Evolutionary conservation across 148 eudicot genomes (phyloP).

Genomic region (Cornus kousa): DNA sequence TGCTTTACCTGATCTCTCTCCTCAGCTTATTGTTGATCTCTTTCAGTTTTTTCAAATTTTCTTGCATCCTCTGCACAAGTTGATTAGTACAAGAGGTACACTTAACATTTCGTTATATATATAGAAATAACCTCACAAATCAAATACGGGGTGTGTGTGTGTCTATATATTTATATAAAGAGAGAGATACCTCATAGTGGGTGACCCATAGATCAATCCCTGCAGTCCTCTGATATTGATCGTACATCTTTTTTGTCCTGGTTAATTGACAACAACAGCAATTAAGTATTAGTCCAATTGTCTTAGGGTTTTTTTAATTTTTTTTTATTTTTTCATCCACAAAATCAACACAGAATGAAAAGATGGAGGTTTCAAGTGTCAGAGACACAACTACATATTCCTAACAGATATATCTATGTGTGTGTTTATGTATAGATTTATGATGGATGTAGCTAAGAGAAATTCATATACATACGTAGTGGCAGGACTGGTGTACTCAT

Average conservation of each 20-base stretch:
- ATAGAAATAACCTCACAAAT: neutral
- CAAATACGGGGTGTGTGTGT: neutral
- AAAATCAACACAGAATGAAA: neutral
- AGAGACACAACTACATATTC: too few species aligned
- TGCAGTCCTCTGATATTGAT: slow-evolving; percentile 47
- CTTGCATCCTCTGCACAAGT: slow-evolving; percentile 47
- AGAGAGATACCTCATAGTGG: slow-evolving; percentile 46
- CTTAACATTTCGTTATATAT: neutral
- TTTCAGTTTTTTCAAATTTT: slow-evolving; percentile 37
- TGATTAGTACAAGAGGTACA: neutral
- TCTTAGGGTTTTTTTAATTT: neutral
- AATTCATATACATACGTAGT: slow-evolving; percentile 24
- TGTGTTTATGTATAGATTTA: too few species aligned
- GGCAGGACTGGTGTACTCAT: slow-evolving; percentile 42
- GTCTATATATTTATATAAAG: neutral
- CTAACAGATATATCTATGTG: too few species aligned
- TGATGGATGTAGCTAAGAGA: too few species aligned
- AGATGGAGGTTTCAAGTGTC: too few species aligned
- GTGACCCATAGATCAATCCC: slow-evolving; percentile 58
- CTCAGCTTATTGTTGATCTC: slow-evolving; percentile 39
- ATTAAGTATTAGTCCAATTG: neutral
- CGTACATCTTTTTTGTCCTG: slow-evolving; percentile 67
- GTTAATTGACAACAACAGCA: neutral
- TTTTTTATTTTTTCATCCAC: neutral
- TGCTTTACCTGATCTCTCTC: slow-evolving; percentile 36